These are phyloP conservation scores for Bipolaris victoriae DNA, from an alignment of 2,329 filamentous ascomycete species.

Conservation along the genomic window DNA sequence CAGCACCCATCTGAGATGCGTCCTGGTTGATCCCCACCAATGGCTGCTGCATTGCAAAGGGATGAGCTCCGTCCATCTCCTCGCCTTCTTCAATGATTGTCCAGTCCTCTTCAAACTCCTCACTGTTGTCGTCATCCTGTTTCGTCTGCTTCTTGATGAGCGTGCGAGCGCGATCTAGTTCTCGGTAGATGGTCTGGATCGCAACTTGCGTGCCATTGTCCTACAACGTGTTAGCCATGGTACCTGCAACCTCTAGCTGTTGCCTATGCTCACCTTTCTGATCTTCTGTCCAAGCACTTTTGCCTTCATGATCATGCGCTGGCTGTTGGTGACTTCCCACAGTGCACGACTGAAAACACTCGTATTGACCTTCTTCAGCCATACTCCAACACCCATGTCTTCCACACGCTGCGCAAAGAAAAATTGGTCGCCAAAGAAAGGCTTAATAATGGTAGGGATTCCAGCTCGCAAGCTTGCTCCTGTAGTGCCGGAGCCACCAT, in stretches of 20 bases:
- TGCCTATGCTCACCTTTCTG: conserved; percentile 68
- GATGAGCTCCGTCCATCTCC: conserved; percentile 28
- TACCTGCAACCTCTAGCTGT: conserved; percentile 30
- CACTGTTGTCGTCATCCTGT: conserved; percentile 49
- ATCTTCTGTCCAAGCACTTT: conserved; percentile 83
- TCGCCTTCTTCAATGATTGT: conserved; percentile 78
- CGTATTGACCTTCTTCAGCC: conserved; percentile 87
- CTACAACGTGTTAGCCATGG: conserved; percentile 52
- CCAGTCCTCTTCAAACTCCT: conserved; percentile 83
- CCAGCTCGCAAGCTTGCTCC: conserved; percentile 90
- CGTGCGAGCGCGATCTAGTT: conserved; percentile 88
- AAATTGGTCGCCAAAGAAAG: conserved; percentile 97
- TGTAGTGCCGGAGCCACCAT: conserved; percentile 93
- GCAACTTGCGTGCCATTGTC: conserved; percentile 90
- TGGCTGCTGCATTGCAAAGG: conserved; percentile 31
- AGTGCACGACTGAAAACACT: conserved; percentile 82
- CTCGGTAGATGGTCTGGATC: conserved; percentile 91
- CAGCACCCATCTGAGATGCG: conserved; percentile 27
- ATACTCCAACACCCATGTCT: conserved; percentile 90
- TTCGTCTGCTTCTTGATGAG: conserved; percentile 70
- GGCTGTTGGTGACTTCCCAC: conserved; percentile 88
- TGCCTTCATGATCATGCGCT: conserved; percentile 90
- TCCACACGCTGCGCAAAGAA: conserved; percentile 92
- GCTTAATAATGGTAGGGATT: conserved; percentile 90
- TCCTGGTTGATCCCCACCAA: conserved; percentile 33